Evolutionary conservation across 805 yeast species (phyloP), one percentile per base, ranked within the genome.

Genomic region (Metschnikowia shivogae): DNA sequence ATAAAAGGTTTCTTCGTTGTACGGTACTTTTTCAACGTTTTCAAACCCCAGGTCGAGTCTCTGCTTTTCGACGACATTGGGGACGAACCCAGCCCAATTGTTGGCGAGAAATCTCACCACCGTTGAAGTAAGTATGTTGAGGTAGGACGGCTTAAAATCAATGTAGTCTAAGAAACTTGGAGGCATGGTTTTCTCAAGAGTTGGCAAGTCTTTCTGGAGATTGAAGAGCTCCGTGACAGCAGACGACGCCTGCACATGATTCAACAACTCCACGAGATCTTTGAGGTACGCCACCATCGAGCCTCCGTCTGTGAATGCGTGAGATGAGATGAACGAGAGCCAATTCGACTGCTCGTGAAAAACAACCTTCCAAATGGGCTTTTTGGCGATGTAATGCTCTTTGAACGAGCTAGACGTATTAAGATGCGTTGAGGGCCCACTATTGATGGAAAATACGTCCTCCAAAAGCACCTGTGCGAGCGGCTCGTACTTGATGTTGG

Each of bases 261-360:
- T 43, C 27, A 43, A 38, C 4, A 33, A 36, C 28, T 47, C 50
- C 19, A 47, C 47, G 22, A 43, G 35, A 6, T 47, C 50, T 14
- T 47, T 43, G 19, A 47, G 27, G 24, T 43, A 47, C 3, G 50
- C 47, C 32, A 40, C 32, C 17, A 43, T 39, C 7, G 50, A 43
- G 12, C 50, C 50, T 1, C 47, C 50, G 27, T 47, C 50, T 7
- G 50, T 47, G 41, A 36, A 36, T 9, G 40, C 19, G 14, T 47
- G 50, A 6, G 50, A 39, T 17, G 43, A 36, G 17, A 43, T 34
- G 26, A 47, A 40, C 13, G 50, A 39, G 37, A 47, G 45, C 50
- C 47, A 43, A 13, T 45, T 39, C 3, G 50, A 34, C n/a, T 47
- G 31, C 11, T 26, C 17, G n/a, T 40, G 35, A 8, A 42, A 47